Conservation (phyloP, 371 early-diverging fungal species). For the Mucor irregularis region DNA sequence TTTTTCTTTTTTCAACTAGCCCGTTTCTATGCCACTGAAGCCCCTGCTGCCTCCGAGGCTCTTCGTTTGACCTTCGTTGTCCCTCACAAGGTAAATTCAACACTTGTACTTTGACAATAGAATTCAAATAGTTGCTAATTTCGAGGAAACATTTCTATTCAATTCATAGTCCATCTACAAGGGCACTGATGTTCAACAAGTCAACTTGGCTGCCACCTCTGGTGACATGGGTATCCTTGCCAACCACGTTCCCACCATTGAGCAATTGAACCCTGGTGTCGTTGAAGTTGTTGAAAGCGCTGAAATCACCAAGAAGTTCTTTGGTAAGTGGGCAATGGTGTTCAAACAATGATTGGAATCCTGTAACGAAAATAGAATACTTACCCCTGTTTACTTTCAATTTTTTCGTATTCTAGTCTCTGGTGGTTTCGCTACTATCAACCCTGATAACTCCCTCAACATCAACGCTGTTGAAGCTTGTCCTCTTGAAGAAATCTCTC, state of each 20-base stretch:
- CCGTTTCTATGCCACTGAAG: constrained; percentile 79
- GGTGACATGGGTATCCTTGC: constrained; percentile 99
- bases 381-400: constrained; percentile 8
- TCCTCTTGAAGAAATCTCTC: constrained; percentile 84
- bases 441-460: constrained; percentile 95
- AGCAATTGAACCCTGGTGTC: constrained; percentile 94
- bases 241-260: constrained; percentile 96
- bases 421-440: constrained; percentile 97
- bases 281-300: constrained; percentile 80
- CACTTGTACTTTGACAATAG: background rate
- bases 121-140: too few relatives aligned
- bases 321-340: constrained; percentile 61
- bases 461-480: constrained; percentile 97
- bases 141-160: too few relatives aligned
- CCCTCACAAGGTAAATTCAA: constrained; percentile 80
- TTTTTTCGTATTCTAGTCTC: constrained; percentile 67
- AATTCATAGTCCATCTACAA: constrained; percentile 66
- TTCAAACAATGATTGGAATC: too few relatives aligned
- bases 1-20: constrained; percentile 29
- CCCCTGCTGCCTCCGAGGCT: constrained; percentile 69
- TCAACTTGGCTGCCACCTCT: constrained; percentile 91
- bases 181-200: constrained; percentile 82
- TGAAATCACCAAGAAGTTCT: constrained; percentile 87
- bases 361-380: constrained; percentile 2
- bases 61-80: constrained; percentile 87